Percentiles rank a stretch among this genome's conserved stretches.
Conservation (phyloP, 306 rosid genomes). For the Castanea mollissima region DNA sequence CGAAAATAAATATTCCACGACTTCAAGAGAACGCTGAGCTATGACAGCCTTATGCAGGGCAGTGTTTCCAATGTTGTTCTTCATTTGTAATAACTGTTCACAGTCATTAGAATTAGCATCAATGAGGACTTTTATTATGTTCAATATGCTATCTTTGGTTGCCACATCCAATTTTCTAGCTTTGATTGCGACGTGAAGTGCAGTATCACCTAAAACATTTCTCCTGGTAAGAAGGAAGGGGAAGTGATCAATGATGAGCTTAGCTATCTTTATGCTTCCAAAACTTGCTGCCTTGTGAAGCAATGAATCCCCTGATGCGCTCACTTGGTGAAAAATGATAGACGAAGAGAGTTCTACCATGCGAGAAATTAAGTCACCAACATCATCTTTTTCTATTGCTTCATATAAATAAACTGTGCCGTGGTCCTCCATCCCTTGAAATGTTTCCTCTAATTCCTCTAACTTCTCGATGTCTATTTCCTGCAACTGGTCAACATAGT, state of each 20-base stretch:
- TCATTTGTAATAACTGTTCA: neutral
- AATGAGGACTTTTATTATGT: no score
- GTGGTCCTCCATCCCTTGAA: no score
- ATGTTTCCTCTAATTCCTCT: no score
- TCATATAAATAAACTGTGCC: fast-evolving
- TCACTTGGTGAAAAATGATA: neutral
- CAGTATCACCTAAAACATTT: neutral
- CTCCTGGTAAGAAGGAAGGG: neutral
- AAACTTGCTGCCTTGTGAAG: neutral
- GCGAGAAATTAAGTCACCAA: no score
- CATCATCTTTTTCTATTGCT: fast-evolving
- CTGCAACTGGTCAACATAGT: no score
- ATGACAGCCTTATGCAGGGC: no score
- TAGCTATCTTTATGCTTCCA: neutral
- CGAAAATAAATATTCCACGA: no score
- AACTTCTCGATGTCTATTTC: no score
- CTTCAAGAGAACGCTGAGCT: no score
- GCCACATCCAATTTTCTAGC: neutral
- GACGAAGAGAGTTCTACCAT: no score
- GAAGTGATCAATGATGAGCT: neutral
- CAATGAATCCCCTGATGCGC: neutral
- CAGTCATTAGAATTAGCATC: no score
- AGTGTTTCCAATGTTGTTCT: neutral
- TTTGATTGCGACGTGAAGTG: neutral
- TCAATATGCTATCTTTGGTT: no score